Conservation (phyloP, 148 eudicot genomes). For the Rhododendron molle region DNA sequence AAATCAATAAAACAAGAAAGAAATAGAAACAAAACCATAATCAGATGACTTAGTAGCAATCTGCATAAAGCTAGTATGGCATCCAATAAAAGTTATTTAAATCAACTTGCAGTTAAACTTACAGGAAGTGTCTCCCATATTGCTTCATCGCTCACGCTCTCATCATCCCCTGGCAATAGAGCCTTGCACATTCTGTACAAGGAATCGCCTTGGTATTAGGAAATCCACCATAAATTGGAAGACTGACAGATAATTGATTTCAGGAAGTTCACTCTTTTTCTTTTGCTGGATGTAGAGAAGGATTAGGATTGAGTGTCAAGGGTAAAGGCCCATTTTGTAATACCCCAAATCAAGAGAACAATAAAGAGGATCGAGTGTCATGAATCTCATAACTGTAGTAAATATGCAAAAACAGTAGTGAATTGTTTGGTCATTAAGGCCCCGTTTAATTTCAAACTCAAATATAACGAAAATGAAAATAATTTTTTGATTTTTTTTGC, state of each 20-base stretch:
- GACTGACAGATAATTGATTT: background rate
- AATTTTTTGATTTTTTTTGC: no score
- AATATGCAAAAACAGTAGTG: background rate
- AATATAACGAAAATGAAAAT: no score
- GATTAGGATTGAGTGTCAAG: background rate
- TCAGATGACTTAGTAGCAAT: background rate
- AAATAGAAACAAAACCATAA: background rate
- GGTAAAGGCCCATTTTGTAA: background rate
- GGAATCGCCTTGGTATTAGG: background rate
- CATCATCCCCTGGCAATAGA: constrained; percentile 90
- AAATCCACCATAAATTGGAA: background rate
- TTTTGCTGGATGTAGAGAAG: background rate
- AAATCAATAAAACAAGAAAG: background rate
- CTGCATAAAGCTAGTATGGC: background rate
- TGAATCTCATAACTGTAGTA: background rate
- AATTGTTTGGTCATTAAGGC: background rate
- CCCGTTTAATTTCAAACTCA: no score
- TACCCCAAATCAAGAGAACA: background rate
- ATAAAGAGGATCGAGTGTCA: background rate
- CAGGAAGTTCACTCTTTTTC: background rate
- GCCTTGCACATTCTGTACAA: constrained; percentile 89
- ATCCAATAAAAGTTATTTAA: background rate
- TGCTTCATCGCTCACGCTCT: constrained; percentile 84
- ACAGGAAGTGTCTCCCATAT: constrained; percentile 99
- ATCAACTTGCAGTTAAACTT: constrained; percentile 25